These are phyloP conservation scores for Pyrenochaeta sp. DNA, from an alignment of 2,329 filamentous ascomycete genomes.

Conservation along the genomic window DNA sequence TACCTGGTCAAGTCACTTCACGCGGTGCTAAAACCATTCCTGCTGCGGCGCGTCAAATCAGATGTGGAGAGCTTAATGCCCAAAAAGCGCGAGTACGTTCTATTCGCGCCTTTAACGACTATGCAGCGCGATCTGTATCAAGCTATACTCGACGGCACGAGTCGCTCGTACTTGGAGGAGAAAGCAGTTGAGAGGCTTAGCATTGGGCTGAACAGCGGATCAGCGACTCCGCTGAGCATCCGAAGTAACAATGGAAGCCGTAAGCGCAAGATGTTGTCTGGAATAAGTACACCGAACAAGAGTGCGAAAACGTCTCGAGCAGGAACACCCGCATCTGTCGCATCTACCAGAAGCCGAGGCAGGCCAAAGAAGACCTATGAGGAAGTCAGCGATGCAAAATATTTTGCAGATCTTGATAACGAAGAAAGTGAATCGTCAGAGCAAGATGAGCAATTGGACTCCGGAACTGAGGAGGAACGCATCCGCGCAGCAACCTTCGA, in stretches of 20 bases:
- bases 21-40: slow-evolving; percentile 87
- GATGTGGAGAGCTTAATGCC: slow-evolving; percentile 93
- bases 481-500: slow-evolving; percentile 73
- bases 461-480: slow-evolving; percentile 66
- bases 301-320: slow-evolving; percentile 76
- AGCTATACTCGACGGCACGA: slow-evolving; percentile 68
- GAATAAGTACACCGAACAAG: slow-evolving; percentile 65
- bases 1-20: slow-evolving; percentile 88
- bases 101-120: slow-evolving; percentile 89
- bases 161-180: slow-evolving; percentile 69
- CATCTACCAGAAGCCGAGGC: slow-evolving; percentile 61
- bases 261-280: slow-evolving; percentile 65
- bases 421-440: slow-evolving; percentile 51
- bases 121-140: slow-evolving; percentile 93
- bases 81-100: slow-evolving; percentile 93
- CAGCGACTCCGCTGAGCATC: slow-evolving; percentile 57
- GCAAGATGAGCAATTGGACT: slow-evolving; percentile 51
- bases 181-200: slow-evolving; percentile 74
- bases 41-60: slow-evolving; percentile 87
- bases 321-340: slow-evolving; percentile 71
- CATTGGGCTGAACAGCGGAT: slow-evolving; percentile 46
- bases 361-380: slow-evolving; percentile 67
- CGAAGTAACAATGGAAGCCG: slow-evolving; percentile 55
- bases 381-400: slow-evolving; percentile 82
- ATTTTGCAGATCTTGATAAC: slow-evolving; percentile 79